Conservation (phyloP, 306 rosid genomes). For the Cyclanthera cordifolia region DNA sequence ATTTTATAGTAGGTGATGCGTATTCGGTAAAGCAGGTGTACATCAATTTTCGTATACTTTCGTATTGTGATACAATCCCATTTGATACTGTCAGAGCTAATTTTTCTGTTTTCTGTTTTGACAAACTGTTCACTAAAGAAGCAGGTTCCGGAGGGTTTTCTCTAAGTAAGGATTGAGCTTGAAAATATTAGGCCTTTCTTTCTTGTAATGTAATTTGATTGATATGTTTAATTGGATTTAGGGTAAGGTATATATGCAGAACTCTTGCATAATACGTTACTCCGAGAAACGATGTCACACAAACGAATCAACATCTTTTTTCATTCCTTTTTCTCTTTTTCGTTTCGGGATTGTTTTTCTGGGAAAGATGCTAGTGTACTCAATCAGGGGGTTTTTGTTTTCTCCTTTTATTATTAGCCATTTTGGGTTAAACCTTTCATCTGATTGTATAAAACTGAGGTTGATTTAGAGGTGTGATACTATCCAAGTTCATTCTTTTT, state of each 20-base stretch:
- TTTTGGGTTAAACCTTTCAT: conserved; percentile 18
- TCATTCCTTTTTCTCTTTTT: neutral
- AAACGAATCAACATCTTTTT: conserved; percentile 11
- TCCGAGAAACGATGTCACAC: conserved; percentile 12
- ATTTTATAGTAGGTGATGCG: conserved; percentile 23
- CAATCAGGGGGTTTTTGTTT: conserved; percentile 19
- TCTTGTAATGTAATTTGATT: conserved; percentile 26
- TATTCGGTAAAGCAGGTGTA: conserved; percentile 32
- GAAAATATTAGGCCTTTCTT: conserved; percentile 17
- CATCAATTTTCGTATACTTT: conserved; percentile 23
- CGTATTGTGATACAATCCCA: conserved; percentile 20
- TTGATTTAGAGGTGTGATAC: conserved; percentile 28
- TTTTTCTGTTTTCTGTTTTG: conserved; percentile 33
- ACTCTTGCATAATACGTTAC: conserved; percentile 7
- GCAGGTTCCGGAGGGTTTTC: conserved; percentile 29
- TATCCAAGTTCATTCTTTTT: conserved; percentile 17
- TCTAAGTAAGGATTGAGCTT: conserved; percentile 28
- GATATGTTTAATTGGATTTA: conserved; percentile 43
- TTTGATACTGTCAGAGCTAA: conserved; percentile 39
- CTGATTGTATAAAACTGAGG: conserved; percentile 28
- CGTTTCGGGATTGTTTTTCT: conserved; percentile 9
- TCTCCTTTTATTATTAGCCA: conserved; percentile 7
- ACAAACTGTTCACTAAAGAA: conserved; percentile 26
- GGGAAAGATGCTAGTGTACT: neutral
- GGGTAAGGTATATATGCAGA: no score